Percentiles rank a stretch among this genome's conserved stretches.
phyloP scores from a whole-genome alignment of 805 yeast genomes.

The Candida krabiensis region DNA sequence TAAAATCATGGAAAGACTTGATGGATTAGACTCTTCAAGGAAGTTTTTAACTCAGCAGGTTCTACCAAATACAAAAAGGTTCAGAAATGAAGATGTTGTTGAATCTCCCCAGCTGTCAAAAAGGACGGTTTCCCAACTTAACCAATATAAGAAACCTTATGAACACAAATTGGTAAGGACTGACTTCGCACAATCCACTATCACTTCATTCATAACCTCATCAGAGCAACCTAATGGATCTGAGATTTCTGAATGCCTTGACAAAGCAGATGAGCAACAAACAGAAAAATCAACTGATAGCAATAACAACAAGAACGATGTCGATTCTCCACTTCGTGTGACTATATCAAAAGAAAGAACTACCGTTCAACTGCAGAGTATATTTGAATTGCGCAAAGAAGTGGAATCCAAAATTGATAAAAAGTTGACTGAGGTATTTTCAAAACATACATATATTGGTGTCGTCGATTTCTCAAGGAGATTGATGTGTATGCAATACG shows the following conservation, averaged over 20 bases:
- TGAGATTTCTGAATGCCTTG: neutral
- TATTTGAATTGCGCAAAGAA: constrained; percentile 52
- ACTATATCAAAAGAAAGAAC: constrained; percentile 27
- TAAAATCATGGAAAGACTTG: constrained; percentile 48
- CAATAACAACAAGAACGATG: neutral
- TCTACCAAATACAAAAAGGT: constrained; percentile 38
- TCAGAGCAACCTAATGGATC: constrained; percentile 1
- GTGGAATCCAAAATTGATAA: constrained; percentile 47
- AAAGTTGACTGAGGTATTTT: constrained; percentile 65
- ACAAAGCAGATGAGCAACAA: neutral
- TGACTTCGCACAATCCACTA: constrained; percentile 61
- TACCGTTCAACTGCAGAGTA: constrained; percentile 55
- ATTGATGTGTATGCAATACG: constrained; percentile 82
- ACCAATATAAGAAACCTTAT: constrained; percentile 38
- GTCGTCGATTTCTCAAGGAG: constrained; percentile 71
- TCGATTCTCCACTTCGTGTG: neutral
- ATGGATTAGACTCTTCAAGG: constrained; percentile 64
- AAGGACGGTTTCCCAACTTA: constrained; percentile 6
- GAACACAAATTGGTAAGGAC: constrained; percentile 73
- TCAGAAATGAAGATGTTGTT: constrained; percentile 15
- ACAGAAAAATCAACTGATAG: constrained; percentile 1
- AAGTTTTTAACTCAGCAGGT: constrained; percentile 65
- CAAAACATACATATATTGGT: constrained; percentile 76
- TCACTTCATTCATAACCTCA: constrained; percentile 38
- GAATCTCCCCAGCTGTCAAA: constrained; percentile 8